Evolutionary conservation across 176 grass and related monocot species (phyloP), one percentile per base, ranked within the genome.

Genomic region (Canna indica): DNA sequence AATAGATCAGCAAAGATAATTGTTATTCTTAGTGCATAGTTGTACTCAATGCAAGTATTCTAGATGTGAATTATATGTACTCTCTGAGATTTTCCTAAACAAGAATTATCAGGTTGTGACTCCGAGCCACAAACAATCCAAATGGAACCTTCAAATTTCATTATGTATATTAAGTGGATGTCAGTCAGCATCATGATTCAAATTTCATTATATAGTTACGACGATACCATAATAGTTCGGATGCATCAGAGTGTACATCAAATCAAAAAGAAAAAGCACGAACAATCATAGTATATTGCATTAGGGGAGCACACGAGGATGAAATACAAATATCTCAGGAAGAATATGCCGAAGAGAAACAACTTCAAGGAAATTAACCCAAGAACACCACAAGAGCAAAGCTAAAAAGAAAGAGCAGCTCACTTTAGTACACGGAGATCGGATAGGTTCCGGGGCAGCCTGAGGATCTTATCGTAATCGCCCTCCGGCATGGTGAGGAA

Each of bases 341-440:
- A n/a, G n/a, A n/a, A n/a, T n/a, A n/a, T n/a, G n/a, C n/a, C n/a
- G n/a, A n/a, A n/a, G n/a, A n/a, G n/a, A n/a, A n/a, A n/a, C n/a
- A 54, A 54, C 8, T 54, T 24, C 50, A 54, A 54, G 50, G 6
- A 24, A n/a, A n/a, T 25, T n/a, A 44, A 11, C 41, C 7, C 41
- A 8, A 44, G 41, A n/a, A n/a, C 6, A 54, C 50, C 2, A n/a
- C 6, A n/a, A 7, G 17, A 54, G 17, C 1, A n/a, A 8, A 54
- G 50, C 6, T 25, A 54, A n/a, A 54, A n/a, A 20, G n/a, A 54
- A 18, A 24, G 9, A 12, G 32, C n/a, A 56, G 32, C 84, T 81
- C 59, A 97, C 94, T 93, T 97, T 77, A 92, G 86, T n/a, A 83
- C 85, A 44, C 94, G 88, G 5, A 97, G 88, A 61, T 97, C 94